Conservation (phyloP, 1,284 basidiomycete species). For the Xerocomus minutiporus region DNA sequence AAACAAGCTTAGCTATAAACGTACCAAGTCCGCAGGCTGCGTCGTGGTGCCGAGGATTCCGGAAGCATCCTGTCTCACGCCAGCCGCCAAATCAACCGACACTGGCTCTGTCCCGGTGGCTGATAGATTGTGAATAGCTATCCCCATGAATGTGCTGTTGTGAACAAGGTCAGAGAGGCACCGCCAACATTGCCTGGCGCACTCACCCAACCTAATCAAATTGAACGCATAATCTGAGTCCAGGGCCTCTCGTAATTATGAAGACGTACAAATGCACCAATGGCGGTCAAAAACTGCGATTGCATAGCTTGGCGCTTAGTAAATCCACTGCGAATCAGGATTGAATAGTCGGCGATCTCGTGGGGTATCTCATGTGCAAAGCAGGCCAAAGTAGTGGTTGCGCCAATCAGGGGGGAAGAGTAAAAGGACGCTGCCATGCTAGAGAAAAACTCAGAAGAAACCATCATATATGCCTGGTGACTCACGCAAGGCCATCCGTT, state of each 20-base stretch:
- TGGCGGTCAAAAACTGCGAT: slow-evolving; percentile 83
- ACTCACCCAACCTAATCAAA: slow-evolving; percentile 52
- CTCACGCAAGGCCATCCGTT: slow-evolving; percentile 81
- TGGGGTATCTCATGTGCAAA: slow-evolving; percentile 91
- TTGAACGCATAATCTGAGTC: slow-evolving; percentile 8
- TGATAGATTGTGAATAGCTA: slow-evolving; percentile 73
- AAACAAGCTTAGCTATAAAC: slow-evolving; percentile 26
- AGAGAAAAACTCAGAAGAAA: slow-evolving; percentile 9
- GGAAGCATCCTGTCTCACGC: slow-evolving; percentile 62
- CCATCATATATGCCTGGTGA: slow-evolving; percentile 17
- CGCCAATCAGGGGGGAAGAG: slow-evolving; percentile 82
- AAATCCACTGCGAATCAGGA: slow-evolving; percentile 83
- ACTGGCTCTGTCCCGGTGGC: slow-evolving; percentile 42
- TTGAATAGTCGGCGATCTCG: slow-evolving; percentile 90
- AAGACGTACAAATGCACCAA: slow-evolving; percentile 74
- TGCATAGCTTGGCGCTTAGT: slow-evolving; percentile 87
- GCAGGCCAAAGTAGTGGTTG: slow-evolving; percentile 85
- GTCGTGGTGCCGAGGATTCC: slow-evolving; percentile 81
- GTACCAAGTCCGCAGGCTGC: slow-evolving; percentile 70
- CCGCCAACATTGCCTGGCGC: background rate
- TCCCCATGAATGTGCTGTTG: slow-evolving; percentile 80
- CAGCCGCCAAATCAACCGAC: slow-evolving; percentile 59
- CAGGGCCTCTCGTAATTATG: background rate
- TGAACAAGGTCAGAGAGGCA: slow-evolving; percentile 7
- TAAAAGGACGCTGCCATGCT: slow-evolving; percentile 91